A percentile compares a stretch with the other conserved stretches of the same genome.
These are phyloP conservation scores for Lachnellula subtilissima DNA, from an alignment of 2,329 filamentous ascomycete genomes.

Conservation along the genomic window DNA sequence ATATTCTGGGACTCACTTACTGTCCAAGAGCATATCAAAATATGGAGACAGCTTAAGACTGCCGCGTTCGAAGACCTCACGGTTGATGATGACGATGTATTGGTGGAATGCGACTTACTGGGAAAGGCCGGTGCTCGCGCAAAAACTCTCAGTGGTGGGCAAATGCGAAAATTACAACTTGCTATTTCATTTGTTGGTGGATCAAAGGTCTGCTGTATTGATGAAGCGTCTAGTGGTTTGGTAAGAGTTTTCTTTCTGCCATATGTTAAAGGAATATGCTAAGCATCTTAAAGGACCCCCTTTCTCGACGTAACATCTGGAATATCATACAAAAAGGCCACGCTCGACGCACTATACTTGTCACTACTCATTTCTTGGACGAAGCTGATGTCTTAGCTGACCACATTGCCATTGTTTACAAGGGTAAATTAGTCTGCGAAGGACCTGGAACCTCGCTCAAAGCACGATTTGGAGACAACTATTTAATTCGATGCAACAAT, in stretches of 20 bases:
- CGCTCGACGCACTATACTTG: slow-evolving; percentile 54
- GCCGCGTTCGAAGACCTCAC: slow-evolving; percentile 39
- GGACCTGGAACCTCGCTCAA: slow-evolving; percentile 61
- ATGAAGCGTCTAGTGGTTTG: slow-evolving; percentile 61
- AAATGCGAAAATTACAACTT: slow-evolving; percentile 63
- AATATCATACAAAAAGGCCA: slow-evolving; percentile 61
- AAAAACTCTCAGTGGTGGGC: slow-evolving; percentile 58
- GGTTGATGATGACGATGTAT: slow-evolving; percentile 43
- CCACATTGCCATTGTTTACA: slow-evolving; percentile 60
- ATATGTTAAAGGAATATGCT: background rate
- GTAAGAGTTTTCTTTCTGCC: slow-evolving; percentile 2
- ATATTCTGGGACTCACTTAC: slow-evolving; percentile 60
- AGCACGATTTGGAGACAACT: slow-evolving; percentile 55
- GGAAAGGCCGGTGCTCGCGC: slow-evolving; percentile 52
- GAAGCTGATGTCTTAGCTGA: slow-evolving; percentile 63
- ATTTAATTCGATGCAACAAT: slow-evolving; percentile 34
- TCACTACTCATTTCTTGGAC: slow-evolving; percentile 65
- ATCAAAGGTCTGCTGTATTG: slow-evolving; percentile 58
- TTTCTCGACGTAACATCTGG: slow-evolving; percentile 63
- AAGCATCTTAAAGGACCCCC: slow-evolving; percentile 42
- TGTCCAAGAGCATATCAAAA: slow-evolving; percentile 56
- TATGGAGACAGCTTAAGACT: slow-evolving; percentile 57
- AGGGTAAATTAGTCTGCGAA: slow-evolving; percentile 56
- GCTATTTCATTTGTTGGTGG: slow-evolving; percentile 66
- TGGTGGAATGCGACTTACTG: slow-evolving; percentile 53